These are phyloP conservation scores for Mycena alexandri DNA, from an alignment of 768 basidiomycete genomes.

Conservation along the genomic window DNA sequence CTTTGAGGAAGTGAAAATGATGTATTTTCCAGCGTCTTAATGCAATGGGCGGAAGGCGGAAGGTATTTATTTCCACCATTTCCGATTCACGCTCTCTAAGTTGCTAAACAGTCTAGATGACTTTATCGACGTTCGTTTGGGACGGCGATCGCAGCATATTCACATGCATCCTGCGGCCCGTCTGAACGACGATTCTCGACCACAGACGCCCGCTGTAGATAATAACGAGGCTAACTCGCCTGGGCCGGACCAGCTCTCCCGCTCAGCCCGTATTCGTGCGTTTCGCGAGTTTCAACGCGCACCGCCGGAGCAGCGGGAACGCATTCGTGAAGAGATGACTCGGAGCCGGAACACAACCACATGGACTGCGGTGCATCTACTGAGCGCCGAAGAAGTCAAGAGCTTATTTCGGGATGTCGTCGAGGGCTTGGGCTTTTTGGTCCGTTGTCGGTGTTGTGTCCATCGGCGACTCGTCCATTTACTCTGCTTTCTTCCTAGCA, in stretches of 20 bases:
- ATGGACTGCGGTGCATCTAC: constrained; percentile 84
- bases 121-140: constrained; percentile 84
- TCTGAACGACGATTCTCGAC: constrained; percentile 34
- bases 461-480: constrained; percentile 5
- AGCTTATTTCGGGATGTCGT: constrained; percentile 88
- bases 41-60: constrained; percentile 96
- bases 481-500: constrained; percentile 61
- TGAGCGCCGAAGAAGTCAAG: constrained; percentile 87
- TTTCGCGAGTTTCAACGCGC: constrained; percentile 79
- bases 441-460: too few relatives aligned
- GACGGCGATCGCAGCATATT: constrained; percentile 66
- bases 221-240: constrained; percentile 30
- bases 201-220: constrained; percentile 29
- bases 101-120: constrained; percentile 73
- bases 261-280: constrained; percentile 80
- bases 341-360: constrained; percentile 45
- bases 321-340: constrained; percentile 67
- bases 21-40: constrained; percentile 70
- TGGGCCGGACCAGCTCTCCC: constrained; percentile 59
- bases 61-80: constrained; percentile 52
- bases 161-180: constrained; percentile 53
- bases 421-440: constrained; percentile 89
- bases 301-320: constrained; percentile 72
- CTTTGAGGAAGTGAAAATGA: too few relatives aligned
- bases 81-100: constrained; percentile 9